Base-by-base conservation (phyloP, 2,329 filamentous ascomycete genomes). In the Mariannaea sp. region DNA sequence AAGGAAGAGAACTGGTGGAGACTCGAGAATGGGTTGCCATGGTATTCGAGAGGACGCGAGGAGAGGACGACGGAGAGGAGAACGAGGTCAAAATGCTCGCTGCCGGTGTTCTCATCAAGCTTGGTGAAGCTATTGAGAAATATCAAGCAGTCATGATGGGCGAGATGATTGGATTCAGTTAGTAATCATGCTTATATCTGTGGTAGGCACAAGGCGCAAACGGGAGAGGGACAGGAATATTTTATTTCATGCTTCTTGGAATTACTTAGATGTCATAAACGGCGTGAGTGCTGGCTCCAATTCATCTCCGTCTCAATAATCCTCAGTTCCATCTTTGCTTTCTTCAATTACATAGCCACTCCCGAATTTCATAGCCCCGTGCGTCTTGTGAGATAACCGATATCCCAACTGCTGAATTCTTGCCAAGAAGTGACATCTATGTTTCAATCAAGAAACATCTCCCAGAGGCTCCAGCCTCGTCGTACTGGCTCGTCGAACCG, bases 11-110 rank as follows among this genome's bases (percentile, higher is more conserved):
- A 70, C 75, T 97, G 17, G 80, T 96, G 45, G 93, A 97, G 78
- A 89, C 90, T 55, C 84, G 90, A 64, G 89, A 91, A 66, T 99
- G 94, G 94, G 88, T 90, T 1, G 81, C 85, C 36, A 78, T 79
- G 49, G 81, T 97, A 1, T 95, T 97, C 71, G 83, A 88, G 55
- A 77, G 77, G 27, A 76, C 75, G 7, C 73, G 77, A 24, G 80
- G 80, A 0, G 76, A 76, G 0, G 78, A 78, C 44, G 75, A 78
- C 16, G 74, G 77, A 30, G 88, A 96, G 68, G 90, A 94, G 69
- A 89, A 89, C 54, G 85, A 88, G 57, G 84, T 93, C 26, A 88
- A 91, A 75, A 89, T 86, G 75, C 67, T 94, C 65, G 87, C 89
- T 4, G 90, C 90, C 0, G 89, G 86, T 0, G 85, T 92, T 43